These are phyloP conservation scores for Imleria badia DNA, from an alignment of 768 basidiomycete species.

Conservation along the genomic window DNA sequence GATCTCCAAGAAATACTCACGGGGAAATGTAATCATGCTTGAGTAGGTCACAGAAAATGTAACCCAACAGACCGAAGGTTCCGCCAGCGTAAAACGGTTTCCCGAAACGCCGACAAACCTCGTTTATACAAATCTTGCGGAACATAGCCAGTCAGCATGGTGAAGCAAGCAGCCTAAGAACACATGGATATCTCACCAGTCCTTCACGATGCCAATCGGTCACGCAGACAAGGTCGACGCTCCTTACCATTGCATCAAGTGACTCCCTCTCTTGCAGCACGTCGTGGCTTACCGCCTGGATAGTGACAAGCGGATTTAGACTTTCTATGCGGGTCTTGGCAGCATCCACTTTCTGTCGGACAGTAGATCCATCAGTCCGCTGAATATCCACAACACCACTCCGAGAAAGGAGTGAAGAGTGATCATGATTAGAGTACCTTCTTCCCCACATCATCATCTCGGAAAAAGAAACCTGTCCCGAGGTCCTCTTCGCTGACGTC, in stretches of 20 bases:
- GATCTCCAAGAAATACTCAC: slow-evolving; percentile 68
- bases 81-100: slow-evolving; percentile 93
- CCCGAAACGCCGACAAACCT: slow-evolving; percentile 66
- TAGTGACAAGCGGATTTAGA: slow-evolving; percentile 87
- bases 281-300: slow-evolving; percentile 63
- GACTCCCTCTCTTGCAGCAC: slow-evolving; percentile 48
- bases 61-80: slow-evolving; percentile 86
- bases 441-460: slow-evolving; percentile 89
- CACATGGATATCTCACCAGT: slow-evolving; percentile 52
- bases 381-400: slow-evolving; percentile 41
- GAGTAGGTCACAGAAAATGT: slow-evolving; percentile 92
- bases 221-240: slow-evolving; percentile 83
- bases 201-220: slow-evolving; percentile 73
- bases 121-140: slow-evolving; percentile 72
- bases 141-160: slow-evolving; percentile 5
- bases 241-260: slow-evolving; percentile 58
- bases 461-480: slow-evolving; percentile 89
- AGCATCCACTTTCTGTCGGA: slow-evolving; percentile 73
- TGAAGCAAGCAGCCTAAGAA: background rate
- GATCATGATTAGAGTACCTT: slow-evolving; percentile 50
- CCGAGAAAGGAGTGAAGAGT: slow-evolving; percentile 8
- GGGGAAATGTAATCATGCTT: slow-evolving; percentile 82
- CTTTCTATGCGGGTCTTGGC: slow-evolving; percentile 84
- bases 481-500: slow-evolving; percentile 82
- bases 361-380: slow-evolving; percentile 29